A percentile compares a stretch with the other conserved stretches of the same genome.
Evolutionary conservation across 495 filamentous ascomycete species (phyloP).

Genomic region (Neurospora tetrasperma): DNA sequence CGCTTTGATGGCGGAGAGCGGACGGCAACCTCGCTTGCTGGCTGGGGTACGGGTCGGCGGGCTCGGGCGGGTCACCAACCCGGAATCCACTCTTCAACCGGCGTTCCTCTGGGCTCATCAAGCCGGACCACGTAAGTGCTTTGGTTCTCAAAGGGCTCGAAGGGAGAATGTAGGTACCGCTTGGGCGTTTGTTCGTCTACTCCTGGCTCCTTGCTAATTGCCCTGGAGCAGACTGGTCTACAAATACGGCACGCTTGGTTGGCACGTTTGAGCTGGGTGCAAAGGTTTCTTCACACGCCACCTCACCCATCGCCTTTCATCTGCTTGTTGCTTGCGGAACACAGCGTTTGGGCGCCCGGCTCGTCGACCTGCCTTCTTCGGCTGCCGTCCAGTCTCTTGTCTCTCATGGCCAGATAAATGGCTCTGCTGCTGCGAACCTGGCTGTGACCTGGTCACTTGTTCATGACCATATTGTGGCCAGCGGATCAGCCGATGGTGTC

Average conservation of each 20-base stretch:
- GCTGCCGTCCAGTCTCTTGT: conserved; percentile 56
- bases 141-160: conserved; percentile 64
- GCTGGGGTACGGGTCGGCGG: conserved; percentile 7
- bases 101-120: conserved; percentile 48
- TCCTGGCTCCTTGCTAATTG: not conserved
- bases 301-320: conserved; percentile 59
- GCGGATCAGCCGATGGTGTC: conserved; percentile 9
- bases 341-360: conserved; percentile 65
- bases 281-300: conserved; percentile 67
- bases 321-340: conserved; percentile 77
- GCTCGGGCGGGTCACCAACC: not conserved
- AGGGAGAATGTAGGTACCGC: conserved; percentile 53
- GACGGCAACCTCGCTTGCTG: conserved; percentile 9
- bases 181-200: not conserved
- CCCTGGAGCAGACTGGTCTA: conserved; percentile 46
- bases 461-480: conserved; percentile 67
- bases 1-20: conserved; percentile 54
- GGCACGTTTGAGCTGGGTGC: conserved; percentile 35
- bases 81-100: not conserved
- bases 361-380: conserved; percentile 75
- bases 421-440: conserved; percentile 56
- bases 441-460: conserved; percentile 71
- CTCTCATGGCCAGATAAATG: conserved; percentile 33
- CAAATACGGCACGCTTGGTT: too few species aligned
- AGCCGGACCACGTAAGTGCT: conserved; percentile 56